These are phyloP conservation scores for Petunia secreta DNA, from an alignment of 257 asterid genomes.

Conservation along the genomic window DNA sequence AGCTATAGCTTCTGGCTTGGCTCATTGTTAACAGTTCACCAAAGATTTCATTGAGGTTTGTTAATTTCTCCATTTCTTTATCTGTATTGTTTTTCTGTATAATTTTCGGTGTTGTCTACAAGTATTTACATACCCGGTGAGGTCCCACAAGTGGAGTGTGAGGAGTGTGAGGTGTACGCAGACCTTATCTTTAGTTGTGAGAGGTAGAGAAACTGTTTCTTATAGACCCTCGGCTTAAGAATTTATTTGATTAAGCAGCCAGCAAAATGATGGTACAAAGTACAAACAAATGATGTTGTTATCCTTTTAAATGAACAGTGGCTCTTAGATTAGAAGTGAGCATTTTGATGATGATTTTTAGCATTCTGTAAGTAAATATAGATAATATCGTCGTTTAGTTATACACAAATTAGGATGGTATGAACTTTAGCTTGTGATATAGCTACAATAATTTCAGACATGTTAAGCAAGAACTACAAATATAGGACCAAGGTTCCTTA, in stretches of 20 bases:
- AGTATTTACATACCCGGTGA: neutral
- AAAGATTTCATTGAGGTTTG: conserved; percentile 3
- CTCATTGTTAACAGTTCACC: neutral
- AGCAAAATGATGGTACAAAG: neutral
- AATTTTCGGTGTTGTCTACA: neutral
- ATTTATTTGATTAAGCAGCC: neutral
- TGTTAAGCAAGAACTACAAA: neutral
- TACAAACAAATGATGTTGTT: neutral
- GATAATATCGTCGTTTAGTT: neutral
- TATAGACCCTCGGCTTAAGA: too few relatives aligned
- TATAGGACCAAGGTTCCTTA: neutral
- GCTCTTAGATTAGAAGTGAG: neutral
- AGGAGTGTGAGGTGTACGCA: too few relatives aligned
- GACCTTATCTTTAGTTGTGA: too few relatives aligned
- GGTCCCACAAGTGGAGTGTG: too few relatives aligned
- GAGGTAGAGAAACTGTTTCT: too few relatives aligned
- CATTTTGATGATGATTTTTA: neutral
- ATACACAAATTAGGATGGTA: neutral
- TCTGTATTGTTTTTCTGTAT: neutral
- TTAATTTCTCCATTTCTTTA: neutral
- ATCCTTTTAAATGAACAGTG: neutral
- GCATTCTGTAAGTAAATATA: too few relatives aligned
- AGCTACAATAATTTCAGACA: neutral
- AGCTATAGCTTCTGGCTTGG: neutral
- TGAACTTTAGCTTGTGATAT: neutral